phyloP scores from a whole-genome alignment of 352 stramenopile species.

The Pythium oligandrum region DNA sequence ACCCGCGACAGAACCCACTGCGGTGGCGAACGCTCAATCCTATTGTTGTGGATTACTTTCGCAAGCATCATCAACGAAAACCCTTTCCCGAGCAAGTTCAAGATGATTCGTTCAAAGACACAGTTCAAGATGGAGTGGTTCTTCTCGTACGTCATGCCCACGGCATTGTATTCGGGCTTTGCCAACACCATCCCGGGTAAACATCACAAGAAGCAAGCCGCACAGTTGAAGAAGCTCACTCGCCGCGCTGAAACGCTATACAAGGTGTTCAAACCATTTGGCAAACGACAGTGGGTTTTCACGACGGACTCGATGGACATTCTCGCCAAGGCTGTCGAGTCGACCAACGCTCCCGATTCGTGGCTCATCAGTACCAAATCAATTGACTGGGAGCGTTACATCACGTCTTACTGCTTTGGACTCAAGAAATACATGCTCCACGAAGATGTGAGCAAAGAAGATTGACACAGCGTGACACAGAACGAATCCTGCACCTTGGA shows the following conservation, averaged over 20 bases:
- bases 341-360: conserved; percentile 1
- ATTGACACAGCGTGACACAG: conserved; percentile 71
- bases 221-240: conserved; percentile 65
- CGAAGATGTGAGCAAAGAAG: conserved; percentile 80
- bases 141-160: no score
- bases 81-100: no score
- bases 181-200: no score
- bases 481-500: conserved; percentile 26
- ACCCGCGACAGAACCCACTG: no score
- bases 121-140: no score
- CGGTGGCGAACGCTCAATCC: no score
- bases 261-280: conserved; percentile 85
- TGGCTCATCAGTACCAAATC: conserved; percentile 70
- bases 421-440: conserved; percentile 81
- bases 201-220: conserved; percentile 13
- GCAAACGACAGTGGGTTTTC: conserved; percentile 84
- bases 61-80: no score
- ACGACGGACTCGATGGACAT: conserved; percentile 37
- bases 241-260: conserved; percentile 70
- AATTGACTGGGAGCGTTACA: conserved; percentile 84
- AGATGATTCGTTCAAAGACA: no score
- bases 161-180: no score
- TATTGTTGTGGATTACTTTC: no score
- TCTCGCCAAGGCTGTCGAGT: conserved; percentile 22
- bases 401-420: conserved; percentile 80